Evolutionary conservation across 1,284 basidiomycete genomes (phyloP), one percentile per base, ranked within the genome.

Genomic region (Melanopsichium pennsylvanicum): DNA sequence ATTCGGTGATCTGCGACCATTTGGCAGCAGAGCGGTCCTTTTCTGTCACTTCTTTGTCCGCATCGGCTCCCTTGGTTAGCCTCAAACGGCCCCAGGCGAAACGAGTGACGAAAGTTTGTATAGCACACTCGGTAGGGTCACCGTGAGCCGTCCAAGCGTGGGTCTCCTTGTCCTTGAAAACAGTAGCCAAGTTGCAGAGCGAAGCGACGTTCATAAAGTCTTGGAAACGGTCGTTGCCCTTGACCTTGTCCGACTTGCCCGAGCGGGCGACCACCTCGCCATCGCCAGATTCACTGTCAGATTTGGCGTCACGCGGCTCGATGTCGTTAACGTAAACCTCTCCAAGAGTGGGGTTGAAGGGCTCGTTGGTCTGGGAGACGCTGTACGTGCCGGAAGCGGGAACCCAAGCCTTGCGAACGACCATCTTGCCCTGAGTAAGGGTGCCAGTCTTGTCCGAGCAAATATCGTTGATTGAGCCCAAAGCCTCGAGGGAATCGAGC

Each of bases 131-230:
- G 15, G 89, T 90, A 1, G 88, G 87, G 70, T 90, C 88, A 25
- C 89, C 89, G 38, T 86, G 86, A 0, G 87, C 86, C 33, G 86
- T 85, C 88, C 88, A 89, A 6, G 67, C 64, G 41, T 66, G 59
- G 2, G 61, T 68, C 44, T 79, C 78, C 58, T 78, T 70, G 48
- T 78, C 78, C 49, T 79, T 61, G 61, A 79, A 75, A 5, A 80
- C 79, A 6, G 67, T 75, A 36, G 79, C 79, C n/a, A 76, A 62
- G 51, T 80, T 80, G 70, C 79, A 80, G 43, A 80, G 75, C 35
- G 79, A 77, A 13, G 78, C 74, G 32, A 79, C 71, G 41, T 74
- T 72, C 46, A 80, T 60, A 39, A 75, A 79, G 39, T 74, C 59
- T 27, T 61, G 47, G 25, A 80, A 68, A 36, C 50, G 34, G 12